phyloP scores from a whole-genome alignment of 345 rosid species.

The Cardamine occulta region DNA sequence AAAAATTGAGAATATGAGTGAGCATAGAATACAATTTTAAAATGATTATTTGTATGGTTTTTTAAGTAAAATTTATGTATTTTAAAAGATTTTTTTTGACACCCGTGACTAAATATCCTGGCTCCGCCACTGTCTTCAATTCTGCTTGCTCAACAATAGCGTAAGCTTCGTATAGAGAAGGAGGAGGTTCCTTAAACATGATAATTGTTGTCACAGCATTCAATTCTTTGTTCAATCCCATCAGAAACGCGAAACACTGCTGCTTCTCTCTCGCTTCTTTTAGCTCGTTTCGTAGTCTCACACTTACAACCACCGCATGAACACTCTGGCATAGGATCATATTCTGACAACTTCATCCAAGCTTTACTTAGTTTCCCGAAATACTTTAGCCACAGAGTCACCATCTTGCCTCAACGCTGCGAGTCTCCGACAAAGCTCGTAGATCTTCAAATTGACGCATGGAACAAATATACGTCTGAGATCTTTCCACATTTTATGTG shows the following conservation, averaged over 20 bases:
- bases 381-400: not conserved
- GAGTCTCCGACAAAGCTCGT: conserved; percentile 16
- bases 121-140: too few relatives aligned
- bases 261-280: conserved; percentile 23
- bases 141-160: too few relatives aligned
- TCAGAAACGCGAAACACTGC: conserved; percentile 21
- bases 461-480: not conserved
- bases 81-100: too few relatives aligned
- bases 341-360: conserved; percentile 24
- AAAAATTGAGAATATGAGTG: too few relatives aligned
- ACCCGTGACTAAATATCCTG: too few relatives aligned
- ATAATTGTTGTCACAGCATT: not conserved
- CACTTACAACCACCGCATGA: conserved; percentile 23
- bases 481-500: conserved; percentile 2
- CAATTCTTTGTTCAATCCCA: conserved; percentile 11
- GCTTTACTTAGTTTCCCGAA: not conserved
- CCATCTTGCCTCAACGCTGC: conserved; percentile 10
- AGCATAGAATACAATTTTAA: too few relatives aligned
- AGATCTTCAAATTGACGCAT: not conserved
- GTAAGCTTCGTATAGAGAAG: too few relatives aligned
- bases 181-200: not conserved
- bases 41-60: too few relatives aligned
- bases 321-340: conserved; percentile 13
- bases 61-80: too few relatives aligned
- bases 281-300: not conserved